A percentile compares a stretch with the other conserved stretches of the same genome.
Conservation (phyloP, 2,329 filamentous ascomycete genomes). For the Botrytis deweyae region DNA sequence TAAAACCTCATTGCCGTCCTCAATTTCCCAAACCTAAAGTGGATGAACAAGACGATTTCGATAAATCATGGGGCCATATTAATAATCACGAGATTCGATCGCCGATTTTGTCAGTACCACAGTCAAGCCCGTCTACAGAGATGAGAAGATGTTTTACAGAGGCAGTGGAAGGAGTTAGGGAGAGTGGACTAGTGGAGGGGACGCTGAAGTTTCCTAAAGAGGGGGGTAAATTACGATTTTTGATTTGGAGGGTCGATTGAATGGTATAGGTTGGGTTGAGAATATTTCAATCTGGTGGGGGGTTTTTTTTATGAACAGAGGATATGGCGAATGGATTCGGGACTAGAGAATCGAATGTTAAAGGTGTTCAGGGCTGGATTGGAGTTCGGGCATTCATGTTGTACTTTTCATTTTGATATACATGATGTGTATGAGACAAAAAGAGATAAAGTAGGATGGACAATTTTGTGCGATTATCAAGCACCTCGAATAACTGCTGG, state of each 20-base stretch:
- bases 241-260: slow-evolving; percentile 36
- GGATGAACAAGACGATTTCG: not conserved
- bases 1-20: not conserved
- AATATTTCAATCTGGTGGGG: not conserved
- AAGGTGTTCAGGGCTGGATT: not conserved
- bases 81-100: slow-evolving; percentile 8
- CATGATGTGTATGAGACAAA: not conserved
- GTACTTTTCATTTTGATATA: not conserved
- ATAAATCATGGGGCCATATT: not conserved
- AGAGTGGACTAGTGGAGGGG: slow-evolving; percentile 29
- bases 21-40: not conserved
- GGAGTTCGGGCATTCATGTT: not conserved
- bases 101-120: not conserved
- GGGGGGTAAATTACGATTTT: slow-evolving; percentile 29
- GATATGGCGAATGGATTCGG: not conserved
- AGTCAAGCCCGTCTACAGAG: not conserved
- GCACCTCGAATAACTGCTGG: not conserved
- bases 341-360: not conserved
- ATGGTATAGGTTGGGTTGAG: not conserved
- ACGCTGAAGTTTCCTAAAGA: slow-evolving; percentile 25
- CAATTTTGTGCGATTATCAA: not conserved
- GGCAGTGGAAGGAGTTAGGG: slow-evolving; percentile 28
- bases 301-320: not conserved
- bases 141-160: slow-evolving; percentile 23
- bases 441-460: not conserved